These are phyloP conservation scores for Aspergillus ochraceus DNA, from an alignment of 2,329 filamentous ascomycete genomes.

Conservation along the genomic window DNA sequence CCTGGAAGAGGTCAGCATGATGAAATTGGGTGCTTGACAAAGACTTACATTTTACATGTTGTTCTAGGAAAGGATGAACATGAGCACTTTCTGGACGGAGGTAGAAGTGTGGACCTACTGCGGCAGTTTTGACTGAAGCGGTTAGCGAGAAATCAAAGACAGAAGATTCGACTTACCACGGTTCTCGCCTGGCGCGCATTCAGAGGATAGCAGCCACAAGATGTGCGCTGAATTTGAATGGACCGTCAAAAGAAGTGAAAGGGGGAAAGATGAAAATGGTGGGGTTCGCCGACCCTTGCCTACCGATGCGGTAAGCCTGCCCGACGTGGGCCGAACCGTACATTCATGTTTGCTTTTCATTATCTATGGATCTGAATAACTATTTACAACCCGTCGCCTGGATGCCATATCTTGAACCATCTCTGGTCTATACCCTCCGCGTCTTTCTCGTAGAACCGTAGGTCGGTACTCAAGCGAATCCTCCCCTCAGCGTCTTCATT, in stretches of 20 bases:
- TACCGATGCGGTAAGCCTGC: background rate
- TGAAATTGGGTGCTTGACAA: background rate
- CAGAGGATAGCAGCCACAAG: background rate
- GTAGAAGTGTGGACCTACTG: constrained; percentile 7
- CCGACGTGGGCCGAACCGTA: background rate
- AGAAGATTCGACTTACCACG: background rate
- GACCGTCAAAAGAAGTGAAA: background rate
- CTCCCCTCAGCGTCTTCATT: constrained; percentile 42
- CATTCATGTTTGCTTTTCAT: no score
- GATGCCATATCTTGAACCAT: constrained; percentile 37
- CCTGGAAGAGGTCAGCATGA: background rate
- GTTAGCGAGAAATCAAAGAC: background rate
- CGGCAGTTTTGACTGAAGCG: constrained; percentile 14
- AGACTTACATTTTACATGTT: constrained; percentile 3
- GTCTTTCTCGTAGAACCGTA: constrained; percentile 44
- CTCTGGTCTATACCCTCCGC: constrained; percentile 35
- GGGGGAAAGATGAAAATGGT: background rate
- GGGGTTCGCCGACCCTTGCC: background rate
- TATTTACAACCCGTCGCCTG: constrained; percentile 33
- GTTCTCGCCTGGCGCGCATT: constrained; percentile 7
- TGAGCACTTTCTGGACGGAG: background rate
- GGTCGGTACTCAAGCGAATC: constrained; percentile 45
- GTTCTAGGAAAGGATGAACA: background rate
- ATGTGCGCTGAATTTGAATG: background rate
- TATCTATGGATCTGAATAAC: background rate